Conservation (phyloP, 352 stramenopile genomes). For the Globisporangium iwayamae region DNA sequence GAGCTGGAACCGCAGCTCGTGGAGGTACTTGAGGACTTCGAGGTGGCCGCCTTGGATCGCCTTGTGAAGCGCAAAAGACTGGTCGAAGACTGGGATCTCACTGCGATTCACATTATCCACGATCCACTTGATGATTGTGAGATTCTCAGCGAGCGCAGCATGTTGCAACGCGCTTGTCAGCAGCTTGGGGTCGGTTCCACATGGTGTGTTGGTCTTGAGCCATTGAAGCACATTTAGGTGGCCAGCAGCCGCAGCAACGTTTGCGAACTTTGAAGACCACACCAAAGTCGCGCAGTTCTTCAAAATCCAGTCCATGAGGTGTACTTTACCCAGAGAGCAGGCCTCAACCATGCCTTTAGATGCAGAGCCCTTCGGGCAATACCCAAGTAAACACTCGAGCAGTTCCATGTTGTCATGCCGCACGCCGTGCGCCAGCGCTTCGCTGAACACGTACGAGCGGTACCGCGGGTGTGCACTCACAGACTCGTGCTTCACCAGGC, state of each 20-base stretch:
- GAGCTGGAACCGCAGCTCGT: background rate
- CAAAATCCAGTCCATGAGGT: conserved; percentile 2
- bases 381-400: background rate
- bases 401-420: background rate
- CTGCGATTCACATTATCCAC: background rate
- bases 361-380: background rate
- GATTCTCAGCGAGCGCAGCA: background rate
- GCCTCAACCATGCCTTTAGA: conserved; percentile 2
- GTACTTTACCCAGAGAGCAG: background rate
- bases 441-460: conserved; percentile 4
- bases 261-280: background rate
- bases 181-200: background rate
- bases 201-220: background rate
- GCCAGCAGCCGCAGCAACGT: background rate
- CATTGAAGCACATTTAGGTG: conserved; percentile 1
- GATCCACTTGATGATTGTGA: background rate
- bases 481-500: background rate
- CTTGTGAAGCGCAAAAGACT: background rate
- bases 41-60: background rate
- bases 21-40: background rate
- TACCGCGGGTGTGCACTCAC: background rate
- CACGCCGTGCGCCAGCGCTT: conserved; percentile 1
- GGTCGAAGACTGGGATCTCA: background rate
- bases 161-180: background rate
- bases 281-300: background rate